Base-by-base conservation (phyloP, 139 green algal genomes). In the Ulvella scutata region DNA sequence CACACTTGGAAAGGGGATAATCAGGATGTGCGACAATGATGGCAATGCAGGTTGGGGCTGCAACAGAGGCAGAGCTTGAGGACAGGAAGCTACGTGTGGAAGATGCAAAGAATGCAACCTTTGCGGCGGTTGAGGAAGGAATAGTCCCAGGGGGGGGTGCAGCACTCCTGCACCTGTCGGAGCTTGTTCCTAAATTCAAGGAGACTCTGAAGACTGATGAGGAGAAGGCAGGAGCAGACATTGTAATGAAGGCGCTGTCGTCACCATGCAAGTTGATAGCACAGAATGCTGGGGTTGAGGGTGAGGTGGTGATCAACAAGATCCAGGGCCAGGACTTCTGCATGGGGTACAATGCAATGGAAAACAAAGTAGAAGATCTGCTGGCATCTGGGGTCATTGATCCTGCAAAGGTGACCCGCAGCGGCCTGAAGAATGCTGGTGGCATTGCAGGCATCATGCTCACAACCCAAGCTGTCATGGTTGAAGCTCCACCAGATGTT, bases 41-140 rank as follows among this genome's bases (percentile, higher is more conserved):
- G n/a, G 72, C 26, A 28, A 6, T 61, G n/a, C 79, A 96, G 89
- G 92, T 98, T 29, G 95, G 95, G 20, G 95, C 93, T 37, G 91
- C 92, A 37, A 99, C 95, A 38, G 95, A 99, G 87, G 87, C 92
- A 23, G 95, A 99, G 88, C 85, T 99, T 33, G 95, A 99, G 81
- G 95, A 99, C 86, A 80, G 89, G 60, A 99, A 99, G 89, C 90
- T 99, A 82, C 90, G 95, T 78, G 93, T 99, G 62, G 95, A 99
- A 86, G 95, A 99, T 80, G 95, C 95, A 44, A 99, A 98, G 88
- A 99, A 99, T 81, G 95, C 95, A 34, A 99, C 95, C 7, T 98
- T 99, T 79, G 95, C 95, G 3, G 94, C 94, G 3, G 88, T 97
- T 38, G 92, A 97, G 84, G 92, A 97, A 81, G 72, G 77, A 28